Base-by-base conservation (phyloP, 108 stramenopile genomes). In the Nitzschia palea region DNA sequence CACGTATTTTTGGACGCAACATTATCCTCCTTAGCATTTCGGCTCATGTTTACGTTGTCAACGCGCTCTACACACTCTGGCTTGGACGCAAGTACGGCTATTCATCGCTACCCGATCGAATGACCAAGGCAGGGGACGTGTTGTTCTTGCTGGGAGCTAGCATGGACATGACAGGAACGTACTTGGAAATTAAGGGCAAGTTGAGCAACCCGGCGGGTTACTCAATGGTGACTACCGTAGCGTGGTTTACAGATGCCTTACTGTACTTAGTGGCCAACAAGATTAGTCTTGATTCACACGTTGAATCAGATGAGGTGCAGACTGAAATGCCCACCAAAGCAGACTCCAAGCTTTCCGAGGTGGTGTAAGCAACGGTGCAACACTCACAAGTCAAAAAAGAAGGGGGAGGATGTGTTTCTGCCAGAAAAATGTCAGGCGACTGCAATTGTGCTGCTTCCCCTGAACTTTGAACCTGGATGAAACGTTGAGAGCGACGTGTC, bases 61-160 rank as follows among this genome's bases (percentile, higher is more conserved):
- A 48, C 22, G 47, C 47, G 18, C 4, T 48, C 15, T 48, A 20
- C 4, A 48, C 47, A 4, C n/a, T 48, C 4, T 48, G 22, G 4
- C 18, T 48, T 12, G 4, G 47, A 18, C 8, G 47, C 4, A 10
- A 48, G 18, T 12, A 8, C 18, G 47, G 22, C 47, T 20, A 20
- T 12, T 10, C 47, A 20, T 48, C 47, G 4, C 47, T 12, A 20
- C 47, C 47, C 15, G 47, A 5, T 4, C 47, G 47, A n/a, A 48
- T 48, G 47, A 18, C 22, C 22, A 12, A 20, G 18, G 47, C 47
- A 4, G 47, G 47, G 5, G 47, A 48, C 22, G 18, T 48, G 4
- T 20, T 48, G 18, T 48, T 48, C 22, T 48, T 48, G 47, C 22
- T 48, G 47, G 47, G 47, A 48, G 47, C 47, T 8, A 18, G 47